phyloP scores from a whole-genome alignment of 2,329 filamentous ascomycete genomes.

The Hypoxylon sp. region DNA sequence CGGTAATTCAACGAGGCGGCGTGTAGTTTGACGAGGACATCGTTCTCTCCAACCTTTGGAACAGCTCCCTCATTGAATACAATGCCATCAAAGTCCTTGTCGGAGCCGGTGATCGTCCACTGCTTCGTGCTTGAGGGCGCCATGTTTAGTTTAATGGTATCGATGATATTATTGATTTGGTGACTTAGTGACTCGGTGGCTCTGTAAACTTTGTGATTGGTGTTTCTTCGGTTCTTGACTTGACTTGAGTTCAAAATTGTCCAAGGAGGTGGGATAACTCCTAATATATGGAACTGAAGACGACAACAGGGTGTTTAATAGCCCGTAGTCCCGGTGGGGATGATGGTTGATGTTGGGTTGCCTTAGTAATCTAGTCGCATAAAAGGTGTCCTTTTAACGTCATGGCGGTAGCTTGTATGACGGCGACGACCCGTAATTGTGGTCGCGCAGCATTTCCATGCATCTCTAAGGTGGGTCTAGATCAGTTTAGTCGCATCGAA shows the following conservation, averaged over 20 bases:
- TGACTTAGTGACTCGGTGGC: background rate
- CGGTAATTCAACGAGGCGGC: conserved; percentile 70
- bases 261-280: background rate
- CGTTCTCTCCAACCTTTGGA: conserved; percentile 75
- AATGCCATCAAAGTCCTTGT: conserved; percentile 73
- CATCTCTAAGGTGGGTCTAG: background rate
- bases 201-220: background rate
- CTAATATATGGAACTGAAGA: conserved; percentile 6
- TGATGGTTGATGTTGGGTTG: conserved; percentile 2
- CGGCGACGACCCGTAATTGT: conserved; percentile 11
- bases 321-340: background rate
- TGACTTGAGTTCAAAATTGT: background rate
- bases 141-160: conserved; percentile 37
- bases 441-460: background rate
- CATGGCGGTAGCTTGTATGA: conserved; percentile 15
- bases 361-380: conserved; percentile 5
- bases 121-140: conserved; percentile 63
- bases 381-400: conserved; percentile 12
- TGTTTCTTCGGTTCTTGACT: background rate
- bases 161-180: background rate
- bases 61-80: conserved; percentile 67
- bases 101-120: conserved; percentile 68
- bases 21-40: conserved; percentile 78
- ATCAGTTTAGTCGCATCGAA: conserved; percentile 16
- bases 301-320: background rate